Evolutionary conservation across 1,284 basidiomycete genomes (phyloP).

Genomic region (Ganoderma lucidum): DNA sequence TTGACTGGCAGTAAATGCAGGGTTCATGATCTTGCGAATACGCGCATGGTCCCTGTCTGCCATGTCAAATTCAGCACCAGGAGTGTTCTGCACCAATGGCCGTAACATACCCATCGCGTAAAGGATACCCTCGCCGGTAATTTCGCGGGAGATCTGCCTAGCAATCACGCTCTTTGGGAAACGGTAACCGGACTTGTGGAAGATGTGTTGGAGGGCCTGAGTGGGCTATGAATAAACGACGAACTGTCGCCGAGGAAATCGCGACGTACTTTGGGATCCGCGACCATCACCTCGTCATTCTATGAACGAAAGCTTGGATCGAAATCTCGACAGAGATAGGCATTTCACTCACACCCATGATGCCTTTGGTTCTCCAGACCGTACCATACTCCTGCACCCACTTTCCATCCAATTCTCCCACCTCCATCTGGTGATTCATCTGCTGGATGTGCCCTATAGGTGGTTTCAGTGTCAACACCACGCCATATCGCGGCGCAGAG

Average conservation of each 20-base stretch:
- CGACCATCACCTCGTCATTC: conserved; percentile 36
- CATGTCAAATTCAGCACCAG: neutral
- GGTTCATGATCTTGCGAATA: conserved; percentile 50
- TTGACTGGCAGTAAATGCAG: conserved; percentile 53
- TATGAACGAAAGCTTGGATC: conserved; percentile 20
- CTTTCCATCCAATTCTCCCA: conserved; percentile 42
- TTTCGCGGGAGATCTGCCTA: conserved; percentile 36
- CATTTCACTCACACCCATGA: conserved; percentile 38
- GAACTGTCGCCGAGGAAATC: neutral
- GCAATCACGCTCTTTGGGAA: conserved; percentile 44
- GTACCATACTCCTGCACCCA: conserved; percentile 44
- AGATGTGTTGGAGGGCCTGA: conserved; percentile 47
- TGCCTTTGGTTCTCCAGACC: conserved; percentile 38
- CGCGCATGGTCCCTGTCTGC: conserved; percentile 50
- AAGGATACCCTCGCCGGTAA: conserved; percentile 42
- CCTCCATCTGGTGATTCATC: conserved; percentile 39
- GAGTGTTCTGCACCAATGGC: neutral
- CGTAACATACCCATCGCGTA: conserved; percentile 44
- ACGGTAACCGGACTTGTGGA: conserved; percentile 24
- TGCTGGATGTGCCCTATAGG: conserved; percentile 37
- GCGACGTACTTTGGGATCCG: conserved; percentile 45
- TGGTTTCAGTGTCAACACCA: neutral
- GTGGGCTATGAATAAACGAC: neutral
- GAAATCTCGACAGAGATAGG: neutral
- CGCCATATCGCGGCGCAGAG: neutral